Evolutionary conservation across 2,329 filamentous ascomycete species (phyloP).

Genomic region (Epichloe typhina): DNA sequence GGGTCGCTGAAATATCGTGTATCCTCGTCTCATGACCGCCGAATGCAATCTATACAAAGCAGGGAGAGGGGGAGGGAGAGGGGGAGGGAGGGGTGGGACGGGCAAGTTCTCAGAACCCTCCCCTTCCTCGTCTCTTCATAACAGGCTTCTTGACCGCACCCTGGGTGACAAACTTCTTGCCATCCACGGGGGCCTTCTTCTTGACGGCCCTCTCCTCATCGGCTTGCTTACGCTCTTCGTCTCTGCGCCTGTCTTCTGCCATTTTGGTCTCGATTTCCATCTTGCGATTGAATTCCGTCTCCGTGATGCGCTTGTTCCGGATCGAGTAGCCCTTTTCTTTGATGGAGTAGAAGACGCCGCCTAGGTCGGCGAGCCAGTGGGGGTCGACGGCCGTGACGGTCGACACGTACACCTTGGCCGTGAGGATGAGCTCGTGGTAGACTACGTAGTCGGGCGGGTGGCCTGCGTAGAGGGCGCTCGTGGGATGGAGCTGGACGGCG

Average conservation of each 20-base stretch:
- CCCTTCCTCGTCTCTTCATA: conserved; percentile 39
- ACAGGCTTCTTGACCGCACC: conserved; percentile 50
- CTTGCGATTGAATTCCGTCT: conserved; percentile 82
- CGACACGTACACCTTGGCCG: conserved; percentile 95
- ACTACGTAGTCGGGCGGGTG: conserved; percentile 95
- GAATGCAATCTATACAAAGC: too few relatives aligned
- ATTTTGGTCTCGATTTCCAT: conserved; percentile 92
- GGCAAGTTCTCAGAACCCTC: conserved; percentile 27
- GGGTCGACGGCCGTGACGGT: conserved; percentile 93
- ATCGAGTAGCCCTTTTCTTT: conserved; percentile 95
- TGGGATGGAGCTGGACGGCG: conserved; percentile 87
- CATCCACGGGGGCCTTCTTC: conserved; percentile 22
- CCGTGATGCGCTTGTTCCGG: conserved; percentile 72
- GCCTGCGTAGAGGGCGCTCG: conserved; percentile 83
- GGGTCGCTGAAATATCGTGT: too few relatives aligned
- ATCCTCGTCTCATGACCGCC: too few relatives aligned
- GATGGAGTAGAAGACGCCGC: conserved; percentile 92
- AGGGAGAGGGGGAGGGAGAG: too few relatives aligned
- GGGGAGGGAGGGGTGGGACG: too few relatives aligned
- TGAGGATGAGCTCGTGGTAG: conserved; percentile 95
- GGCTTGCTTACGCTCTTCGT: conserved; percentile 41
- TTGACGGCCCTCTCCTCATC: conserved; percentile 32
- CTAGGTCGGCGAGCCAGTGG: conserved; percentile 91
- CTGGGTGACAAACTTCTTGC: conserved; percentile 47
- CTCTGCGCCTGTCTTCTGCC: conserved; percentile 65